Evolutionary conservation across 495 filamentous ascomycete genomes (phyloP).

Genomic region (Bombardia bombarda): DNA sequence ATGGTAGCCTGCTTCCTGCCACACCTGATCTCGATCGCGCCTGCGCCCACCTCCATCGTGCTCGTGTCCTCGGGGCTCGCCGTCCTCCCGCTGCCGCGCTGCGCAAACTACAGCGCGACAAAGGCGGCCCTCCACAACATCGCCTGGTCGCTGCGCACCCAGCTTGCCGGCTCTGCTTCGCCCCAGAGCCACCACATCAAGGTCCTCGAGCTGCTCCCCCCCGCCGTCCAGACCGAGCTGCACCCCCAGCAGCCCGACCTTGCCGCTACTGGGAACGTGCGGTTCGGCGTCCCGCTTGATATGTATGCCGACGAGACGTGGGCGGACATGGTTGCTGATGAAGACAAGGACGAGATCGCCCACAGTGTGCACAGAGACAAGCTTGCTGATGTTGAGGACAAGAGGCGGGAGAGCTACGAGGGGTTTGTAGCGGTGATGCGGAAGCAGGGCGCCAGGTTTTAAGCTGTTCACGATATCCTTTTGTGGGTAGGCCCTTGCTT

Average conservation of each 20-base stretch:
- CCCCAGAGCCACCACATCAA: constrained; percentile 27
- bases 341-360: constrained; percentile 39
- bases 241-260: constrained; percentile 44
- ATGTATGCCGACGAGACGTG: constrained; percentile 52
- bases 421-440: constrained; percentile 5
- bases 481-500: neutral
- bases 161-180: constrained; percentile 31
- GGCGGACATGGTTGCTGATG: constrained; percentile 43
- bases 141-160: constrained; percentile 49
- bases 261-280: constrained; percentile 22
- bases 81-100: constrained; percentile 43
- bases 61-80: constrained; percentile 47
- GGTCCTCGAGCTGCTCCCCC: constrained; percentile 59
- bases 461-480: neutral
- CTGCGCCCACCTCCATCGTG: constrained; percentile 31
- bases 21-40: constrained; percentile 39
- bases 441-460: constrained; percentile 6
- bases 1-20: constrained; percentile 57
- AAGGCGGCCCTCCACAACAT: constrained; percentile 54
- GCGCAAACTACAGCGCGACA: constrained; percentile 48
- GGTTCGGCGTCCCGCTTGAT: constrained; percentile 52
- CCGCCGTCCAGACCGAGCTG: constrained; percentile 59
- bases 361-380: constrained; percentile 11
- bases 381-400: constrained; percentile 4
- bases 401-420: constrained; percentile 7